Evolutionary conservation across 129 eudicot species (phyloP), one percentile per base, ranked within the genome.

Genomic region (Arctium lappa): DNA sequence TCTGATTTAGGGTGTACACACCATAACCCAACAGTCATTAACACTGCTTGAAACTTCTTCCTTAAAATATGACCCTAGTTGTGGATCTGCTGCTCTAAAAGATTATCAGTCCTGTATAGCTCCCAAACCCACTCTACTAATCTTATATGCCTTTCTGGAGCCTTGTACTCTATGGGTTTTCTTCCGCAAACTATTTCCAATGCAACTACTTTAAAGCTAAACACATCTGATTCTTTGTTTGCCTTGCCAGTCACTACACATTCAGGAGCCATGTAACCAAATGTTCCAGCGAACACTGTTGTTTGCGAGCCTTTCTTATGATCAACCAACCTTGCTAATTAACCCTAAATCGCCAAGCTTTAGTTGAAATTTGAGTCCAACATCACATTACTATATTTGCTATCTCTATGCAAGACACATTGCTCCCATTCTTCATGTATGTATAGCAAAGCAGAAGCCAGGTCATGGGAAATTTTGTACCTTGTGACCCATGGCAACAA

Each of bases 231-330:
- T 71, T 84, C 90, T 73, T 44, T 89, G 84, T 79, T 87, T 53
- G 90, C 88, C 69, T 80, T 76, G 0, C 90, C 90, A 0, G 88
- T 85, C 32, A 76, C 22, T 11, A 50, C 22, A 70, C 87, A 86
- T 72, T 89, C 90, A 0, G 89, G 93, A 1, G 93, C 89, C 84
- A 89, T 72, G 82, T 89, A 89, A 16, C 93, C 89, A 74, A 83
- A 72, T 4, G 90, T 87, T 65, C 93, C 88, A 0, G 88, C 91
- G 44, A 87, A 30, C 27, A 65, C 36, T 0, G 92, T 87, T 15
- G 90, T 89, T 22, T 82, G 77, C 0, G 82, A 48, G 0, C 74
- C 93, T 68, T 83, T 85, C 7, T 42, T 89, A 27, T 89, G 92
- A 48, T 89, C 90, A 38, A 87, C 85, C 8, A 89, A 68, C 74